Conservation (phyloP, 352 stramenopile species). For the Pythium phragmitis region DNA sequence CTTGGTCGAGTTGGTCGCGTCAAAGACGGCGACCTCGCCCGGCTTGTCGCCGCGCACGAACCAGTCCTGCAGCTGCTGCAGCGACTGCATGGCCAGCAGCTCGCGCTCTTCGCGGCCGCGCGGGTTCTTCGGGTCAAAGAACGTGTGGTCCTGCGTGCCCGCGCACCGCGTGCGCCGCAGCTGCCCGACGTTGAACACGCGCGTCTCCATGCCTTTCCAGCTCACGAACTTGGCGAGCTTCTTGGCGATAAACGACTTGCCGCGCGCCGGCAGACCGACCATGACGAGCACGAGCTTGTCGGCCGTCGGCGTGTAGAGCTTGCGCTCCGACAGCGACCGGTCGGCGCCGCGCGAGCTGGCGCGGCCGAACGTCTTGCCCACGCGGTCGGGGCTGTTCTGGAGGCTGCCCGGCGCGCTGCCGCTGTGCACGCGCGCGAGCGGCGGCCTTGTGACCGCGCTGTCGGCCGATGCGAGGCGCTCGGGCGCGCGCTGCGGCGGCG, state of each 20-base stretch:
- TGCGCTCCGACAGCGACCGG: slow-evolving; percentile 62
- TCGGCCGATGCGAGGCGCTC: slow-evolving; percentile 25
- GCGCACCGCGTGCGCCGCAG: slow-evolving; percentile 84
- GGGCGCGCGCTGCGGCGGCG: slow-evolving; percentile 14
- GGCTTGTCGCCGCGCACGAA: slow-evolving; percentile 39
- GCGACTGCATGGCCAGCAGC: slow-evolving; percentile 73
- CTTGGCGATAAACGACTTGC: slow-evolving; percentile 96
- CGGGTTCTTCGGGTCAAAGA: slow-evolving; percentile 92
- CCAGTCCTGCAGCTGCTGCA: slow-evolving; percentile 69
- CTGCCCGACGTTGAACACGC: slow-evolving; percentile 96
- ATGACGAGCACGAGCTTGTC: slow-evolving; percentile 96
- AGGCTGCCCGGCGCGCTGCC: slow-evolving; percentile 25
- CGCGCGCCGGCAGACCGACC: slow-evolving; percentile 92
- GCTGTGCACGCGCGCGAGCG: slow-evolving; percentile 13
- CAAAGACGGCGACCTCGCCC: slow-evolving; percentile 88
- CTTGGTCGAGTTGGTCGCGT: slow-evolving; percentile 90
- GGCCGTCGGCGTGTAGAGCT: slow-evolving; percentile 74
- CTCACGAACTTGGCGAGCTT: slow-evolving; percentile 82
- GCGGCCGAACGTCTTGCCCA: slow-evolving; percentile 6
- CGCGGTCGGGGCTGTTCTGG: slow-evolving; percentile 23
- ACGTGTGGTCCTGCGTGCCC: slow-evolving; percentile 80
- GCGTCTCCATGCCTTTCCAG: slow-evolving; percentile 75
- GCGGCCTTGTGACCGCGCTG: slow-evolving; percentile 5
- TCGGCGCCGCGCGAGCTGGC: slow-evolving; percentile 16
- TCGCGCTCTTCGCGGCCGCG: slow-evolving; percentile 73